A percentile compares a stretch with the other conserved stretches of the same genome.
phyloP scores from a whole-genome alignment of 441 rosid genomes.

The Daphne laureola region DNA sequence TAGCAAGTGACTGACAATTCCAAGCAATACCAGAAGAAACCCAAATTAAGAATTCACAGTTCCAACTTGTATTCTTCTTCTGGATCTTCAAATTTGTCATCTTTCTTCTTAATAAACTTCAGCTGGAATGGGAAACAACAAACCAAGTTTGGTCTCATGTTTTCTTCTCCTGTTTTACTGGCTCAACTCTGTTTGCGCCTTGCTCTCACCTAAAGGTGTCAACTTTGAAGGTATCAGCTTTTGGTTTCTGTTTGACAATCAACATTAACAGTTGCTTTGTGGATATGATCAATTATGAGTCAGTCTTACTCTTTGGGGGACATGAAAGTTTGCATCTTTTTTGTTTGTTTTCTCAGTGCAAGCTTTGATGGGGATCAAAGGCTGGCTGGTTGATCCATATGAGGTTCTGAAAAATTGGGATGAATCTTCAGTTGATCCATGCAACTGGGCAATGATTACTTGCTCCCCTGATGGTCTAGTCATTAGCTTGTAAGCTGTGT shows the following conservation, averaged over 20 bases:
- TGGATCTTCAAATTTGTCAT: background rate
- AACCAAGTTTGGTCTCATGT: conserved; percentile 20
- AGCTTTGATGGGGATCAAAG: conserved; percentile 73
- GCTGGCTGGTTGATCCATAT: conserved; percentile 65
- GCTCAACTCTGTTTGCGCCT: conserved; percentile 42
- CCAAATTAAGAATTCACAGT: conserved; percentile 18
- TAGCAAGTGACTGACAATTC: background rate
- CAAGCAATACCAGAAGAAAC: conserved; percentile 9
- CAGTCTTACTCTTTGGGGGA: no score
- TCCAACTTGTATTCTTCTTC: conserved; percentile 10
- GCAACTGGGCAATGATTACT: conserved; percentile 87
- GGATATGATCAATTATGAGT: conserved; percentile 4
- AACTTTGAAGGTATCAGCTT: conserved; percentile 73
- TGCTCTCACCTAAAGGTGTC: conserved; percentile 85
- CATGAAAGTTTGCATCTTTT: no score
- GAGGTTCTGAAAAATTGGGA: conserved; percentile 82
- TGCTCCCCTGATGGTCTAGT: conserved; percentile 79
- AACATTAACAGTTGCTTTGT: background rate
- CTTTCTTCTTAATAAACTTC: conserved; percentile 13
- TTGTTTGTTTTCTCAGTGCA: conserved; percentile 54
- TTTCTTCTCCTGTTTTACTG: conserved; percentile 30
- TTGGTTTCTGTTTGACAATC: background rate
- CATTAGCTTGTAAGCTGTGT: conserved; percentile 61
- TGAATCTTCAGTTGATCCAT: conserved; percentile 89
- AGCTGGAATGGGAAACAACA: conserved; percentile 28